Evolutionary conservation across 805 yeast species (phyloP).

Genomic region (Starmerella powellii): DNA sequence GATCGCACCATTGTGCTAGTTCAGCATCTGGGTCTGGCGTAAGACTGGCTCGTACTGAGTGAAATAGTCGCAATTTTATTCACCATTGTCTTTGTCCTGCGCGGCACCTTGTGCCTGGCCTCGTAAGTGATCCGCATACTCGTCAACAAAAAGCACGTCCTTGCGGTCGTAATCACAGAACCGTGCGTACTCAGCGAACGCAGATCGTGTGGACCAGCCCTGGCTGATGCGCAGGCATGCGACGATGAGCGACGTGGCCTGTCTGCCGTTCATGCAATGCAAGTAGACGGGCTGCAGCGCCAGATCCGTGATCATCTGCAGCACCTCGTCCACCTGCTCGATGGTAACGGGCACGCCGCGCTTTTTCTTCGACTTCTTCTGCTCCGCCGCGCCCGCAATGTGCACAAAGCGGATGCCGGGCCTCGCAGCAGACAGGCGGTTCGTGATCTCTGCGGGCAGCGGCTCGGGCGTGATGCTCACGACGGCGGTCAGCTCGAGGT

Average conservation of each 20-base stretch:
- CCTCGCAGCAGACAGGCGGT: slow-evolving; percentile 34
- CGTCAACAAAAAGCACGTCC: slow-evolving; percentile 74
- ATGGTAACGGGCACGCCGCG: slow-evolving; percentile 58
- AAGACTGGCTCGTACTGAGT: no score
- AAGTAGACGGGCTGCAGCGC: slow-evolving; percentile 60
- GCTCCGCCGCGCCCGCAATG: slow-evolving; percentile 46
- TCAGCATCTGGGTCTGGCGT: no score
- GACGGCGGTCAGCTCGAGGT: slow-evolving; percentile 57
- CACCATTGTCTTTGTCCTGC: background rate
- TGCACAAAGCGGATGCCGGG: slow-evolving; percentile 55
- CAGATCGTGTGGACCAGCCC: slow-evolving; percentile 81
- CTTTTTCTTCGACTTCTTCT: slow-evolving; percentile 31
- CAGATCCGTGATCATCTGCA: slow-evolving; percentile 48
- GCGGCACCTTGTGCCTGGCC: background rate
- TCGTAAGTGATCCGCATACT: background rate
- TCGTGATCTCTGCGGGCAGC: slow-evolving; percentile 28
- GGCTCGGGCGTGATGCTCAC: slow-evolving; percentile 72
- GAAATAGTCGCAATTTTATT: no score
- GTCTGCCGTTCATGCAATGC: slow-evolving; percentile 85
- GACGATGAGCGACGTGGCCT: slow-evolving; percentile 66
- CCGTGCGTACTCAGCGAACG: slow-evolving; percentile 69
- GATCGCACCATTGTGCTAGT: no score
- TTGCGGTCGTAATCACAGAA: slow-evolving; percentile 68
- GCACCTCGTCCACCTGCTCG: slow-evolving; percentile 44
- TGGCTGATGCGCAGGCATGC: slow-evolving; percentile 78